Evolutionary conservation across 2,329 filamentous ascomycete species (phyloP).

Genomic region (Aureobasidium zeae): DNA sequence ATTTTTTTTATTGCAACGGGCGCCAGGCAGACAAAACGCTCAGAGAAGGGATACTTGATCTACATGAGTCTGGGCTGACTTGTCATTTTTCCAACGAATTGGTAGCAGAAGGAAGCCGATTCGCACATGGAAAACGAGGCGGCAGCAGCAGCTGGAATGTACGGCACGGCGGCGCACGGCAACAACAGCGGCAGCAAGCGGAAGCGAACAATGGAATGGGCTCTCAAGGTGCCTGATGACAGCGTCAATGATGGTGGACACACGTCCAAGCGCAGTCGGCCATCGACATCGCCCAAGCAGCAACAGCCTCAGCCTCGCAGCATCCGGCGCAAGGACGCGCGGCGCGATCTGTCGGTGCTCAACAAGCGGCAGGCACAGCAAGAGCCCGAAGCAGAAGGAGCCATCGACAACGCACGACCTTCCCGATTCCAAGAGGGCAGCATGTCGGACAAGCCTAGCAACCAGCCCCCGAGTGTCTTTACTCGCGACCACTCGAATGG

Average conservation of each 20-base stretch:
- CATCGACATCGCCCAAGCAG: conserved; percentile 17
- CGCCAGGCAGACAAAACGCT: too few species aligned
- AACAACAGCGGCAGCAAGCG: conserved; percentile 10
- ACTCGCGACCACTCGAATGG: conserved; percentile 34
- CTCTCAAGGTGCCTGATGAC: conserved; percentile 7
- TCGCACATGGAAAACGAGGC: too few species aligned
- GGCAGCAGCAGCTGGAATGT: conserved; percentile 8
- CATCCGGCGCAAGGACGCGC: conserved; percentile 28
- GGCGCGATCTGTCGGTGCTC: conserved; percentile 27
- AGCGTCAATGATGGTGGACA: neutral
- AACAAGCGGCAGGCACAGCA: conserved; percentile 29
- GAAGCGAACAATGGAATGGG: conserved; percentile 14
- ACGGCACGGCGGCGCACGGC: too few species aligned
- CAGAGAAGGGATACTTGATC: too few species aligned
- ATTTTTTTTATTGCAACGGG: too few species aligned
- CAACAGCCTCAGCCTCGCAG: conserved; percentile 24
- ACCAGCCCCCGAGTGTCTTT: conserved; percentile 60
- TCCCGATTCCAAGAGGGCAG: conserved; percentile 69
- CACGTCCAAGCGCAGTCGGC: conserved; percentile 17
- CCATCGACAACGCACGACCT: conserved; percentile 34
- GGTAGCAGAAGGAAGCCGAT: too few species aligned
- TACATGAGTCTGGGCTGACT: neutral
- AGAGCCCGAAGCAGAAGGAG: neutral
- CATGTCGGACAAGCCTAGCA: conserved; percentile 73
- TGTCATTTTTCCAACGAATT: too few species aligned